Conservation (phyloP, 805 yeast species). For the Clavispora vitiphila region DNA sequence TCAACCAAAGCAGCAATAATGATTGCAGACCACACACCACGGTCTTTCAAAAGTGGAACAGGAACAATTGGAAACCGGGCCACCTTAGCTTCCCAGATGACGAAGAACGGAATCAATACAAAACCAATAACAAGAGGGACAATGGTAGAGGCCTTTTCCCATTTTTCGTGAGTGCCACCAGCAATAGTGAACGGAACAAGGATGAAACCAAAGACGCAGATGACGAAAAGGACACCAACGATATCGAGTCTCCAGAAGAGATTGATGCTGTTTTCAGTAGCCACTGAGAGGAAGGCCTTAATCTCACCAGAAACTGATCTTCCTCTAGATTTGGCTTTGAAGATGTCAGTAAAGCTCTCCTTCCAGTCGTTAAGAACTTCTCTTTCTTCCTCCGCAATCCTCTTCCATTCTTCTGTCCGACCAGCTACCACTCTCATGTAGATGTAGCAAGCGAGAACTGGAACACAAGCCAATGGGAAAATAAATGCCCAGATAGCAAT, state of each 20-base stretch:
- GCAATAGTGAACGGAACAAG: conserved; percentile 73
- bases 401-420: conserved; percentile 47
- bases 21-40: conserved; percentile 73
- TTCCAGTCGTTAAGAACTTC: conserved; percentile 15
- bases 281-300: conserved; percentile 9
- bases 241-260: conserved; percentile 63
- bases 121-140: conserved; percentile 70
- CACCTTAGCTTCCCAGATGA: conserved; percentile 52
- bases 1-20: conserved; percentile 53
- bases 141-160: conserved; percentile 59
- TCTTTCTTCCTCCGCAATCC: conserved; percentile 35
- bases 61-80: conserved; percentile 66
- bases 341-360: conserved; percentile 3
- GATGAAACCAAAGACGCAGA: conserved; percentile 56
- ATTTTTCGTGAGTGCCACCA: conserved; percentile 47
- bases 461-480: conserved; percentile 62
- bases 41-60: conserved; percentile 50
- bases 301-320: background rate
- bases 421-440: conserved; percentile 56
- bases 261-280: conserved; percentile 18
- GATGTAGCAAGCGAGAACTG: conserved; percentile 46
- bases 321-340: background rate
- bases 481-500: conserved; percentile 79
- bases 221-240: conserved; percentile 53
- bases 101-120: conserved; percentile 52